These are phyloP conservation scores for Blastobotrys persicus DNA, from an alignment of 1,139 yeast genomes.

Conservation along the genomic window DNA sequence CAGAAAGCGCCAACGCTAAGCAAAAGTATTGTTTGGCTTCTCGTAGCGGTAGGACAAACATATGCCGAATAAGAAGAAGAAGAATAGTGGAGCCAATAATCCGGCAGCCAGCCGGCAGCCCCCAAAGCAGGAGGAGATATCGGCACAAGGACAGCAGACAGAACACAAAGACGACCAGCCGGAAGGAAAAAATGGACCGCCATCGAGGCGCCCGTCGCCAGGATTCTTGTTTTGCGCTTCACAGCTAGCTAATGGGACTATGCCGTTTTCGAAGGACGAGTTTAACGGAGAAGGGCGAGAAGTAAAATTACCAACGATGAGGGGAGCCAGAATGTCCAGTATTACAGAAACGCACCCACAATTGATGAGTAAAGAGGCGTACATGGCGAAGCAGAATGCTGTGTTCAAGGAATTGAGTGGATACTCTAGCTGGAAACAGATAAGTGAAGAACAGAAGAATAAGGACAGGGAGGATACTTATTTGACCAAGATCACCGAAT, in stretches of 20 bases:
- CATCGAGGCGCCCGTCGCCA: not conserved
- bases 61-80: conserved; percentile 7
- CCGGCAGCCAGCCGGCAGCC: not conserved
- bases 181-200: not conserved
- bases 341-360: conserved; percentile 12
- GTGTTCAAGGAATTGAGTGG: conserved; percentile 26
- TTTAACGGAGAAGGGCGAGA: not conserved
- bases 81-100: not conserved
- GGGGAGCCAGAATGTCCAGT: conserved; percentile 5
- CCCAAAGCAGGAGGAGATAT: not conserved
- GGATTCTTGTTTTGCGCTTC: not conserved
- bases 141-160: not conserved
- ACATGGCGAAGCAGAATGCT: conserved; percentile 23
- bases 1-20: too few species aligned
- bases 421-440: conserved; percentile 20
- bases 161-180: not conserved
- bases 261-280: not conserved
- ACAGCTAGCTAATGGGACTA: not conserved
- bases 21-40: not conserved
- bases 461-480: conserved; percentile 17
- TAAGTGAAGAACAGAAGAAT: conserved; percentile 16
- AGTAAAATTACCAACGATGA: conserved; percentile 10
- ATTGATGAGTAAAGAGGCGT: conserved; percentile 25
- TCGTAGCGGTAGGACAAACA: not conserved
- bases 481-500: conserved; percentile 20